Base-by-base conservation (phyloP, 169 alveolate species). In the Theileria equi region DNA sequence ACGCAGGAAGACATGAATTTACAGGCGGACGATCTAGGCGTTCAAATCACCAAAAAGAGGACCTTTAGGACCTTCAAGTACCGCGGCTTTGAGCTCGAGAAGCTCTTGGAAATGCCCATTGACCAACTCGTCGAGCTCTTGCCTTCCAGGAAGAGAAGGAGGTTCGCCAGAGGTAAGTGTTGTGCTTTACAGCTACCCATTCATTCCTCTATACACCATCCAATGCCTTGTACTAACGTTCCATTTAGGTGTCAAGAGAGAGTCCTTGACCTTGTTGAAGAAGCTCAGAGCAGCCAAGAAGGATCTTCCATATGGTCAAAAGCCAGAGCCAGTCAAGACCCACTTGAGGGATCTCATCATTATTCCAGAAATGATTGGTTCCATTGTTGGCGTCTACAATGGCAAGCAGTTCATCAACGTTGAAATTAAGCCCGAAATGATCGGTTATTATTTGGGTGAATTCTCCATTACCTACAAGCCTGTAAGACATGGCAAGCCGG, bases 401-500 rank as follows among this genome's bases (percentile, higher is more conserved):
- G 99, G 99, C 52, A 95, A 95, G 88, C 94, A 91, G 76, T 97
- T 90, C 89, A 93, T 91, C 84, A 91, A 94, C 62, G 98, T 97
- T 55, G 99, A 97, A 89, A 94, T 97, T 73, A 97, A 96, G 88
- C 98, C 99, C 21, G 99, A 96, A 88, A 96, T 96, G 99, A 92
- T 97, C 70, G 99, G 99, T 57, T 93, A 95, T 93, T 97, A 97
- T 88, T 90, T 97, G 61, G 99, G 98, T 21, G 99, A 97, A 89
- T 97, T 96, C 91, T 94, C 99, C 49, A 92, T 97, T 82, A 95
- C 98, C 44, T 97, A 97, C 97, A 96, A 95, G 91, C 98, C 98
- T 76, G 96, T 95, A 48, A 91, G 94, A 71, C 99, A 96, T 91
- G 99, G 99, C 44, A 96, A 95, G 68, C 98, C 98, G 34, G 99